A percentile compares a stretch with the other conserved stretches of the same genome.
phyloP scores from a whole-genome alignment of 306 rosid genomes.

The Fagus crenata region DNA sequence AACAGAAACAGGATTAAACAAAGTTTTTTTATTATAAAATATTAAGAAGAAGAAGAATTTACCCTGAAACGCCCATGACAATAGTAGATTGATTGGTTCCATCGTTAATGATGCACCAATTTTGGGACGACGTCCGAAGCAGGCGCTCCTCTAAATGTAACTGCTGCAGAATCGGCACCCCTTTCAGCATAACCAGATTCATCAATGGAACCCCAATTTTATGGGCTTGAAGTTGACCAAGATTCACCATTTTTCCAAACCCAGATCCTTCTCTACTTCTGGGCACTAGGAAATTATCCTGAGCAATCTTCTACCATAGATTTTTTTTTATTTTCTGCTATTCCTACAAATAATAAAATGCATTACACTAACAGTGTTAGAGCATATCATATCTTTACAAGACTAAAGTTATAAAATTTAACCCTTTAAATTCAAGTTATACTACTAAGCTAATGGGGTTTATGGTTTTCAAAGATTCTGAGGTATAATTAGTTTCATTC shows the following conservation, averaged over 20 bases:
- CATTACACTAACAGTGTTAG: too few species aligned
- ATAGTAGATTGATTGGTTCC: conserved; percentile 59
- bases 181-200: conserved; percentile 61
- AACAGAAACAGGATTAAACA: too few species aligned
- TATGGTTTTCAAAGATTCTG: too few species aligned
- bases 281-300: not conserved
- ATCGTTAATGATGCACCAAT: conserved; percentile 91
- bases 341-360: too few species aligned
- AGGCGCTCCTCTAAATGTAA: conserved; percentile 80
- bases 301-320: too few species aligned
- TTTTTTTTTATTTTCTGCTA: too few species aligned
- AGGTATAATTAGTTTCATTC: too few species aligned
- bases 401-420: too few species aligned
- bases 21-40: too few species aligned
- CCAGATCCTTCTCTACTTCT: not conserved
- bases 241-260: not conserved
- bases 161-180: conserved; percentile 75
- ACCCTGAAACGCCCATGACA: conserved; percentile 97
- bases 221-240: conserved; percentile 24
- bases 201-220: conserved; percentile 48
- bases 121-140: conserved; percentile 73
- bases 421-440: too few species aligned
- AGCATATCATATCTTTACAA: too few species aligned
- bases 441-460: too few species aligned
- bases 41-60: conserved; percentile 2